Evolutionary conservation across 768 basidiomycete genomes (phyloP).

Genomic region (Sutorius australiensis): DNA sequence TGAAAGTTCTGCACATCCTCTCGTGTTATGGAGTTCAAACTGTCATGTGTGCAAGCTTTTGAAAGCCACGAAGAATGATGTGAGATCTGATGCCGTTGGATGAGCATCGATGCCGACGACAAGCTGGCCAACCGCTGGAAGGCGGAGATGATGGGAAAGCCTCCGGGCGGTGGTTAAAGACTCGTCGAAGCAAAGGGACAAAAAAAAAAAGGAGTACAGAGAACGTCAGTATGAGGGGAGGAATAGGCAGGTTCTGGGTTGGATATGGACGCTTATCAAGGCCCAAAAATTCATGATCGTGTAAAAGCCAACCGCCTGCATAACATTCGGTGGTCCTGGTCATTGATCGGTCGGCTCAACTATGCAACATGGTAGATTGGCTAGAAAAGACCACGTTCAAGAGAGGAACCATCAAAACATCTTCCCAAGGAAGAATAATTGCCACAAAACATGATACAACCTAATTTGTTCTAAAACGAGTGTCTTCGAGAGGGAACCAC

Average conservation of each 20-base stretch:
- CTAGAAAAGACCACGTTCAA: too few species aligned
- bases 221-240: not conserved
- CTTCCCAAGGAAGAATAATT: not conserved
- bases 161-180: not conserved
- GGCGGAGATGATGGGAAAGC: not conserved
- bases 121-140: not conserved
- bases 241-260: not conserved
- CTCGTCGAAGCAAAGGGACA: not conserved
- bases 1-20: not conserved
- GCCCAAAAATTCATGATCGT: not conserved
- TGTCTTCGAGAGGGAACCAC: not conserved
- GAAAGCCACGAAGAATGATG: slow-evolving; percentile 3
- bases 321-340: too few species aligned
- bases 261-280: not conserved
- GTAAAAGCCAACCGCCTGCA: not conserved
- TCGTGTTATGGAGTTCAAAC: not conserved
- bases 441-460: not conserved
- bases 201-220: not conserved
- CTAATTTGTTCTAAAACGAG: not conserved
- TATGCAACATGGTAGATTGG: not conserved
- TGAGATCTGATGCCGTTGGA: not conserved
- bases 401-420: not conserved
- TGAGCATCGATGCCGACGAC: not conserved
- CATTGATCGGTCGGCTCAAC: too few species aligned
- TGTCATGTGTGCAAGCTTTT: not conserved